Evolutionary conservation across 192 early-diverging fungal genomes (phyloP), one percentile per base, ranked within the genome.

Genomic region (Podila verticillata): DNA sequence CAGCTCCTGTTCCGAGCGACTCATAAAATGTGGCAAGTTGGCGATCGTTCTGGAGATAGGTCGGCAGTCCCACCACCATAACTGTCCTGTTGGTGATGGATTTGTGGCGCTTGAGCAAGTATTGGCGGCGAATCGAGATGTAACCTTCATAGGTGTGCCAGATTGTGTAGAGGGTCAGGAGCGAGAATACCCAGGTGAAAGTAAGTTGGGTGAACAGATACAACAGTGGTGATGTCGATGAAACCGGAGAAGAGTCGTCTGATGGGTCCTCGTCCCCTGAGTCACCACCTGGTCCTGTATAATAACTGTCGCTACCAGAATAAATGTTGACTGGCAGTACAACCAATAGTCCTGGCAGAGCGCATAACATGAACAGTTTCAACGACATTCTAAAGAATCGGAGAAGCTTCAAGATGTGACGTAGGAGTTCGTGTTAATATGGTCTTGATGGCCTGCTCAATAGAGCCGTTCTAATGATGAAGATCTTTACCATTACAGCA

Each of bases 1-100:
- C 90, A 3, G 81, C 77, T 19, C 93, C 93, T 20, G 93, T 80
- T 30, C 85, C 84, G 15, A 94, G 57, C 0, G 81, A 78, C 28
- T 91, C 88, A 65, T 91, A 95, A 83, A 90, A 95, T 62, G 91
- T 87, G 65, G 91, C 88, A 47, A 95, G 83, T 5, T 81, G 81
- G 20, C 59, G 17, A 36, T 91, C 87, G 7, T 81, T 75, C 30
- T 91, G 88, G 32, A 92, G 78, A 35, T 83, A 79, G 0, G 83
- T 63, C 1, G 93, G 93, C 31, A 95, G 85, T 10, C 89, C 89
- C 1, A 89, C 89, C 9, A 95, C 82, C 87, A 95, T 89, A 24
- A 95, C 85, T 5, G 92, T 91, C 36, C 92, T 88, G 20, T 91
- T 81, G n/a, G 81, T 75, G 36, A 87, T 63, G 0, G 86, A 74